Evolutionary conservation across 2,329 filamentous ascomycete species (phyloP), one percentile per base, ranked within the genome.

Genomic region (Ascochyta lentis): DNA sequence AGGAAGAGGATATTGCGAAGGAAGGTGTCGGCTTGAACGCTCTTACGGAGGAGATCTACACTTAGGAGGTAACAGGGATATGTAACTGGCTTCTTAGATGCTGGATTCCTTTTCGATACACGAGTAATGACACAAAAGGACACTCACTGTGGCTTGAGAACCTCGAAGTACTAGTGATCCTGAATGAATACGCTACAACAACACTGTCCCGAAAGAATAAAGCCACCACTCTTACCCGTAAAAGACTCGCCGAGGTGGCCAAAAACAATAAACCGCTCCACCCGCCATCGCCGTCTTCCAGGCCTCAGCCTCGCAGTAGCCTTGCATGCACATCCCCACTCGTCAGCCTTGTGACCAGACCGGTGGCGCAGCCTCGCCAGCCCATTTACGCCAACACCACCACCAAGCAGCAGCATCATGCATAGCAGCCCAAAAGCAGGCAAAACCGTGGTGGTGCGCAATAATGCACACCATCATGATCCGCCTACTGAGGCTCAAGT

Each of bases 1-100:
- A 89, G 67, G 89, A 92, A 31, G 85, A 91, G 67, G 92, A 97
- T 73, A 88, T 97, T 74, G 94, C 93, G 4, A 88, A 92, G 81
- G 86, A 92, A 65, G 92, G 92, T 0, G 67, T 96, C 67, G 82
- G 84, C 22, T 60, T 82, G 60, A 82, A 82, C 65, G 75, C 77
- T 22, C 72, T 80, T 54, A 81, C 79, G 1, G 79, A 80, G 69
- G 77, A 78, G 54, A 66, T 81, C 16, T 81, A 81, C 67, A 81
- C 79, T 23, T 81, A 64, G 56, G 40, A 16, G 24, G 5, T 9
- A 10, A 34, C 13, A 27, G 24, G 26, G 9, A 24, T 7, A 4
- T 26, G 9, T 15, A 8, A 15, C 1, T 7, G 4, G 15, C 10
- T 29, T 34, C 15, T 22, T 4, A 9, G 39, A n/a, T 38, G 22